Conservation (phyloP, 768 basidiomycete species). For the Coprinopsis sp. region DNA sequence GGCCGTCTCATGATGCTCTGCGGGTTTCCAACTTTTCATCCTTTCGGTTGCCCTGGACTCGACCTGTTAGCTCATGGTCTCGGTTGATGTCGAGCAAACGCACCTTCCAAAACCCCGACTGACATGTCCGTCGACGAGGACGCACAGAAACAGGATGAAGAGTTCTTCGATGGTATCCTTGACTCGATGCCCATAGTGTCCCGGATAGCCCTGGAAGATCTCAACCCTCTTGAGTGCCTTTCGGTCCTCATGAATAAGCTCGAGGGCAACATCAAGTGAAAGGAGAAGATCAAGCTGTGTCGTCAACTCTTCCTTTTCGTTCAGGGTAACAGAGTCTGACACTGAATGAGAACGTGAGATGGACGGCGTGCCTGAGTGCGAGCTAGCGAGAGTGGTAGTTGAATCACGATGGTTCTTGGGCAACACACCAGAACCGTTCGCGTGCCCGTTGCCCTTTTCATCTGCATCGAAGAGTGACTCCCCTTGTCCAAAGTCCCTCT, state of each 20-base stretch:
- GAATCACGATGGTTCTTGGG: too few relatives aligned
- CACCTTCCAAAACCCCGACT: conserved; percentile 73
- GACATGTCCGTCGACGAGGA: conserved; percentile 75
- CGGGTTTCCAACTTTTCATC: conserved; percentile 87
- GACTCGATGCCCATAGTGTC: conserved; percentile 81
- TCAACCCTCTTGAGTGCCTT: conserved; percentile 91
- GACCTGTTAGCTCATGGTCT: background rate
- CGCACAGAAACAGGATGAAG: conserved; percentile 79
- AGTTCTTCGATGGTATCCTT: conserved; percentile 92
- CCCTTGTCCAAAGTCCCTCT: conserved; percentile 35
- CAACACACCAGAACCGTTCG: too few relatives aligned
- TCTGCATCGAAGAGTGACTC: conserved; percentile 50
- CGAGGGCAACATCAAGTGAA: conserved; percentile 85
- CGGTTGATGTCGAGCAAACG: conserved; percentile 26
- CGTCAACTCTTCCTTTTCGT: conserved; percentile 11
- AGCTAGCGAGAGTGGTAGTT: too few relatives aligned
- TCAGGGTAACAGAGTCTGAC: background rate
- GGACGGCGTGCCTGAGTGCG: conserved; percentile 16
- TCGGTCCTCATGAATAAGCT: conserved; percentile 89
- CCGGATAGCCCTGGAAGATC: conserved; percentile 84
- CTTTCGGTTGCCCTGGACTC: conserved; percentile 72
- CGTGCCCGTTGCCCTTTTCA: conserved; percentile 26
- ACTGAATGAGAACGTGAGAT: conserved; percentile 6
- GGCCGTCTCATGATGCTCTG: conserved; percentile 74
- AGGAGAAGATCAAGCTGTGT: conserved; percentile 77